These are phyloP conservation scores for Sarocladium strictum DNA, from an alignment of 2,329 filamentous ascomycete species.

Conservation along the genomic window DNA sequence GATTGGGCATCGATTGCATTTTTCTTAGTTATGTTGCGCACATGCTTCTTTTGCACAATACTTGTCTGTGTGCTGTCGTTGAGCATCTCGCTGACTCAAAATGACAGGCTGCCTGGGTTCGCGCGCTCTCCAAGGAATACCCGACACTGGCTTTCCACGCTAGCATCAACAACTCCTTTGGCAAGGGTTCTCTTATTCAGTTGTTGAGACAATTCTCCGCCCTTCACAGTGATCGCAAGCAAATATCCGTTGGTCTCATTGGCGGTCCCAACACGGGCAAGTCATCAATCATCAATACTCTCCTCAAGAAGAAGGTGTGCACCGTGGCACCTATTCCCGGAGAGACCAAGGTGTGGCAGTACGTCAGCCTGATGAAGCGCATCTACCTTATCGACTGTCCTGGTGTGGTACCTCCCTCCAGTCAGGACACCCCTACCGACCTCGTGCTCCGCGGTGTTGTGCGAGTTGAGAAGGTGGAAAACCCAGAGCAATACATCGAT, in stretches of 20 bases:
- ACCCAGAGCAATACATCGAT: conserved; percentile 92
- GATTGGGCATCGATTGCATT: conserved; percentile 57
- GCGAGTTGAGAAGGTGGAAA: conserved; percentile 90
- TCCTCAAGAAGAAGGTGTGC: conserved; percentile 91
- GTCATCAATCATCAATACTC: conserved; percentile 93
- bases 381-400: conserved; percentile 92
- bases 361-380: conserved; percentile 89
- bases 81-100: conserved; percentile 17
- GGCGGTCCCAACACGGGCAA: conserved; percentile 83
- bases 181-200: conserved; percentile 89
- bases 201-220: conserved; percentile 89
- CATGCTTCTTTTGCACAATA: conserved; percentile 21
- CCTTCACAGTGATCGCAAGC: conserved; percentile 84
- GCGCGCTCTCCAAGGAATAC: conserved; percentile 79
- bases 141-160: conserved; percentile 94
- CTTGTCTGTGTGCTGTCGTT: conserved; percentile 14
- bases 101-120: conserved; percentile 83
- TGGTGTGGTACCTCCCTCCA: conserved; percentile 87
- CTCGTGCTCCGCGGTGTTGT: conserved; percentile 88
- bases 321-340: conserved; percentile 91
- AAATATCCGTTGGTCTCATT: conserved; percentile 87
- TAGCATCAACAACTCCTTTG: conserved; percentile 91
- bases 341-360: conserved; percentile 98
- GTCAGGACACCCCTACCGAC: conserved; percentile 76
- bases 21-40: conserved; percentile 99